Evolutionary conservation across 2,329 filamentous ascomycete genomes (phyloP).

Genomic region (Alternaria metachromatica): DNA sequence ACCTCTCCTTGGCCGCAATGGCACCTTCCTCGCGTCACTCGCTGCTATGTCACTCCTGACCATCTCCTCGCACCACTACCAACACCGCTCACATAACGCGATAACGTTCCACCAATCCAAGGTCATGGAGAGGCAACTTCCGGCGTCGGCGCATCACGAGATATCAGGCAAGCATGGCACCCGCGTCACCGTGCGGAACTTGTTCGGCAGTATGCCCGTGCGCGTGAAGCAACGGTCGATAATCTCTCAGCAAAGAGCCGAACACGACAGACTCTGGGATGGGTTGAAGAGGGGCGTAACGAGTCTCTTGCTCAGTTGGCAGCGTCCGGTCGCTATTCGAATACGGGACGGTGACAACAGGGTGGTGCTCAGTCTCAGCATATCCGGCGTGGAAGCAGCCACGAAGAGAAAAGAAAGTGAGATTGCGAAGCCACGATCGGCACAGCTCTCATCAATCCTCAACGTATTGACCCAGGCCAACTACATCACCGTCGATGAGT

Average conservation of each 20-base stretch:
- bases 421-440: constrained; percentile 17
- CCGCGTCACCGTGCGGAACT: constrained; percentile 73
- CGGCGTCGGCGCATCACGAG: constrained; percentile 65
- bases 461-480: constrained; percentile 69
- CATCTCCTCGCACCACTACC: constrained; percentile 73
- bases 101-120: constrained; percentile 74
- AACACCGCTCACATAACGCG: constrained; percentile 67
- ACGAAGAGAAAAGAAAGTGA: background rate
- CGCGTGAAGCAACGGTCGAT: constrained; percentile 79
- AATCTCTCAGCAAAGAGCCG: constrained; percentile 56
- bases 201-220: constrained; percentile 92
- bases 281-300: constrained; percentile 65
- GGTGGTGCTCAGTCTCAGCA: constrained; percentile 45
- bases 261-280: constrained; percentile 70
- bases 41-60: constrained; percentile 77
- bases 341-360: constrained; percentile 61
- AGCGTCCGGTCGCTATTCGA: constrained; percentile 61
- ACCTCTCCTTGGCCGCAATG: constrained; percentile 69
- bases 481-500: constrained; percentile 62
- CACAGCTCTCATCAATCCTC: constrained; percentile 29
- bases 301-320: constrained; percentile 75
- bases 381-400: constrained; percentile 2
- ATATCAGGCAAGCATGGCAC: constrained; percentile 71
- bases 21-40: constrained; percentile 79
- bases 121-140: constrained; percentile 67